Percentiles rank a stretch among this genome's conserved stretches.
Conservation (phyloP, 352 stramenopile genomes). For the Phytophthora agathidicida region DNA sequence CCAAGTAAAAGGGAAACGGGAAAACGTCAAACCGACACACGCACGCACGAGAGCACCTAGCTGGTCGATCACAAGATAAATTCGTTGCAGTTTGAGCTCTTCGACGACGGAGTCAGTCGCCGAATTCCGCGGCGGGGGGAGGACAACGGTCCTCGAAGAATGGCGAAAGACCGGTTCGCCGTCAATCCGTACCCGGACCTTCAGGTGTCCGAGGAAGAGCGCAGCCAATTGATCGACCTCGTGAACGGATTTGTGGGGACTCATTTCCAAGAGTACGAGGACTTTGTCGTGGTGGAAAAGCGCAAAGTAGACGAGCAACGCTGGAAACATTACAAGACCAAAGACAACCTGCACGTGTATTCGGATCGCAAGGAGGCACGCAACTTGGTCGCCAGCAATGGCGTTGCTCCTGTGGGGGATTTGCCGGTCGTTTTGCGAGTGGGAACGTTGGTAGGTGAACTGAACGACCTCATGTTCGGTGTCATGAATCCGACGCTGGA, state of each 20-base stretch:
- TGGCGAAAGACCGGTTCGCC: conserved; percentile 23
- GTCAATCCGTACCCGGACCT: conserved; percentile 25
- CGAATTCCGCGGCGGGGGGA: conserved; percentile 4
- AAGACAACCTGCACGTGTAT: conserved; percentile 30
- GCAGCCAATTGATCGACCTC: conserved; percentile 20
- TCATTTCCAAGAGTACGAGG: conserved; percentile 30
- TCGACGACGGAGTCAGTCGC: conserved; percentile 1
- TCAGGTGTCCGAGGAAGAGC: conserved; percentile 14
- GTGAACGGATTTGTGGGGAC: conserved; percentile 15
- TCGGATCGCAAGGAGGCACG: conserved; percentile 1
- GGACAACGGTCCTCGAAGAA: background rate
- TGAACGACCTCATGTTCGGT: conserved; percentile 48
- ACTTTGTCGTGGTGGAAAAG: conserved; percentile 23
- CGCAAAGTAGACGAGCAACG: conserved; percentile 20
- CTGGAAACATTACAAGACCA: conserved; percentile 32
- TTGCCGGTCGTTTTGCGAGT: conserved; percentile 22
- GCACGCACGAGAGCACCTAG: background rate
- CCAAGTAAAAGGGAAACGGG: background rate
- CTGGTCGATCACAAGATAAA: conserved; percentile 6
- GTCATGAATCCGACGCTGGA: conserved; percentile 38
- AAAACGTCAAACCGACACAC: background rate
- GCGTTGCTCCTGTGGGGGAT: background rate
- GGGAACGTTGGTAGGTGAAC: conserved; percentile 30
- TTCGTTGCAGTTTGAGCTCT: background rate
- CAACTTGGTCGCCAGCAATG: background rate